Conservation (phyloP, 1,284 basidiomycete species). For the Psilocybe mexicana region DNA sequence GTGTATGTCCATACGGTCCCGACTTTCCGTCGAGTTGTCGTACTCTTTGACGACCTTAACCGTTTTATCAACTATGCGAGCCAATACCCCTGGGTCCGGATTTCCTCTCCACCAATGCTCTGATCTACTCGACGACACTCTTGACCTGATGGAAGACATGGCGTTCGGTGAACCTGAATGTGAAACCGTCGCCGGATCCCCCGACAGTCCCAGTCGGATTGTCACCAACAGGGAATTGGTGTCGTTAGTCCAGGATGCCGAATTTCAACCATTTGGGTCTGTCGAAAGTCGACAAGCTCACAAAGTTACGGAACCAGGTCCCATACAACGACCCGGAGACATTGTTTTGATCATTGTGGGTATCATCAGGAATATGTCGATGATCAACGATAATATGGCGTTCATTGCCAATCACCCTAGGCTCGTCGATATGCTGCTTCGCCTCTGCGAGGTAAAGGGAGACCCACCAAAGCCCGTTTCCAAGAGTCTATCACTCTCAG, state of each 20-base stretch:
- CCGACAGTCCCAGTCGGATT: constrained; percentile 37
- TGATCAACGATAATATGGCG: constrained; percentile 70
- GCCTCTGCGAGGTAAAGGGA: constrained; percentile 54
- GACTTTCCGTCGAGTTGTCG: constrained; percentile 81
- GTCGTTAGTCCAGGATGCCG: constrained; percentile 56
- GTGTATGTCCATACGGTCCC: constrained; percentile 86
- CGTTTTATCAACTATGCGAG: constrained; percentile 80
- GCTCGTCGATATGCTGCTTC: constrained; percentile 67
- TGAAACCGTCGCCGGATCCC: constrained; percentile 30
- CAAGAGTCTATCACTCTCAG: constrained; percentile 62
- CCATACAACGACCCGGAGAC: constrained; percentile 65
- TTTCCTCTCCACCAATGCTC: constrained; percentile 78
- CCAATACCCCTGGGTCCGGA: constrained; percentile 57
- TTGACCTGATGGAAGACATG: constrained; percentile 85
- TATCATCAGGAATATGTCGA: constrained; percentile 86
- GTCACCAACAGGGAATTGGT: constrained; percentile 61
- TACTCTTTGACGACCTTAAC: constrained; percentile 90
- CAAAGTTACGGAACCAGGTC: constrained; percentile 49
- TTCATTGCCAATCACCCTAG: constrained; percentile 69
- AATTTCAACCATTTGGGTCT: constrained; percentile 57
- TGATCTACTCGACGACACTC: constrained; percentile 84
- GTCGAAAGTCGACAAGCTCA: constrained; percentile 48
- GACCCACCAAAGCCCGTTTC: constrained; percentile 48
- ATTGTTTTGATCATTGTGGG: constrained; percentile 74
- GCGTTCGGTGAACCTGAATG: constrained; percentile 67